Percentiles rank a stretch among this genome's conserved stretches.
Conservation (phyloP, 441 rosid genomes). For the Eruca vesicaria region DNA sequence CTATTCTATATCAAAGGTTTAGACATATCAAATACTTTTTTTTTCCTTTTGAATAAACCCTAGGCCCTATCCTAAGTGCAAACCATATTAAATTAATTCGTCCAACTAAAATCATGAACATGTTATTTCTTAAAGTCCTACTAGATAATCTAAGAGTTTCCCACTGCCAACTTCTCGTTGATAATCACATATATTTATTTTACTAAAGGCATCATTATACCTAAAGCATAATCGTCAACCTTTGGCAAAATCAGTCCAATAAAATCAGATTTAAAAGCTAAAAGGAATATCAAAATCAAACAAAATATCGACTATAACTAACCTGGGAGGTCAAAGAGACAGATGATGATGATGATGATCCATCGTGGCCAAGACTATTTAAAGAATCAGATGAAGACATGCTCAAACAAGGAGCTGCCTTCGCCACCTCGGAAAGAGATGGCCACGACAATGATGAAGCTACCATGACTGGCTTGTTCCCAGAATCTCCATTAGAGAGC, state of each 20-base stretch:
- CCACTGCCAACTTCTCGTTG: too few species aligned
- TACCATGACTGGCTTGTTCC: slow-evolving; percentile 48
- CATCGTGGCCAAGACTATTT: too few species aligned
- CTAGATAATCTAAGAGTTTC: neutral
- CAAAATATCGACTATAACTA: neutral
- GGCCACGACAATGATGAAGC: slow-evolving; percentile 68
- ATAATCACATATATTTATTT: too few species aligned
- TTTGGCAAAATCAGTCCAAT: neutral
- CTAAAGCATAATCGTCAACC: neutral
- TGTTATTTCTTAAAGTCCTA: too few species aligned
- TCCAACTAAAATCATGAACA: too few species aligned
- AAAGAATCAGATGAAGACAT: slow-evolving; percentile 45
- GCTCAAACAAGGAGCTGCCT: slow-evolving; percentile 34
- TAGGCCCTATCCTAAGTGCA: neutral
- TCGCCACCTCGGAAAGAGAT: slow-evolving; percentile 55
- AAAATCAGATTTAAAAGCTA: neutral
- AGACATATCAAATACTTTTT: neutral
- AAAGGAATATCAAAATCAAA: neutral
- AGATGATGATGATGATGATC: slow-evolving; percentile 43
- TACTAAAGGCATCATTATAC: neutral
- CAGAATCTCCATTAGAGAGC: slow-evolving; percentile 53
- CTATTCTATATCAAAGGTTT: neutral
- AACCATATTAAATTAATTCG: too few species aligned
- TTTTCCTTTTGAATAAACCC: neutral
- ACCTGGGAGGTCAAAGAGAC: slow-evolving; percentile 34